Evolutionary conservation across 495 filamentous ascomycete species (phyloP).

Genomic region (Penicillium ochrochloron): DNA sequence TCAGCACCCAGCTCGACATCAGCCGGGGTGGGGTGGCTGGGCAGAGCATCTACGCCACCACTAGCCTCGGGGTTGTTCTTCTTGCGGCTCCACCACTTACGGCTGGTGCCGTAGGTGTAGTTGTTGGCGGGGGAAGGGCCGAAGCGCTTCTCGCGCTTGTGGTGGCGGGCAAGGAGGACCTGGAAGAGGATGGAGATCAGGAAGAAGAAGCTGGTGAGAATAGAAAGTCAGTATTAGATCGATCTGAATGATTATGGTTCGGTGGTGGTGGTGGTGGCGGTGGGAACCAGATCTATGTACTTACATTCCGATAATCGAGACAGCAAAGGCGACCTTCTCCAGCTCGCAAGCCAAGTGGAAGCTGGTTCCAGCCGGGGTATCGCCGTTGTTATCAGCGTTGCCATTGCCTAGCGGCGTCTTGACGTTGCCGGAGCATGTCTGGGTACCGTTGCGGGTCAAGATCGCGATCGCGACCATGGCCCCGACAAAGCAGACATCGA

Average conservation of each 20-base stretch:
- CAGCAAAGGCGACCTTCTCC: constrained; percentile 73
- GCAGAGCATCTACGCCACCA: constrained; percentile 38
- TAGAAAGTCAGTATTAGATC: constrained; percentile 7
- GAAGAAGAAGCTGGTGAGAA: constrained; percentile 63
- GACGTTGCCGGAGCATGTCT: constrained; percentile 64
- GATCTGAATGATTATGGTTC: too few species aligned
- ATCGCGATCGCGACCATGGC: constrained; percentile 79
- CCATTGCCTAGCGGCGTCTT: constrained; percentile 71
- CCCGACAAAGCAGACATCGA: constrained; percentile 82
- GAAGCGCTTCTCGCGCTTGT: constrained; percentile 78
- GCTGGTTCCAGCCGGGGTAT: constrained; percentile 39
- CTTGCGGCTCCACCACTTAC: constrained; percentile 53
- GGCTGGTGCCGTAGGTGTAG: constrained; percentile 72
- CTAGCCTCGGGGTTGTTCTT: constrained; percentile 44
- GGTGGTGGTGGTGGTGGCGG: background rate
- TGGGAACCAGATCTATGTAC: constrained; percentile 32
- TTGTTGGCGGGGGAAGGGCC: constrained; percentile 77
- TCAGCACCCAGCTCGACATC: constrained; percentile 42
- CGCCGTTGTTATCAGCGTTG: constrained; percentile 40
- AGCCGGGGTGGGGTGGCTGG: constrained; percentile 40
- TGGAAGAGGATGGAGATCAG: constrained; percentile 66
- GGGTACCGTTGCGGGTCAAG: constrained; percentile 66
- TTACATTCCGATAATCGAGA: constrained; percentile 79
- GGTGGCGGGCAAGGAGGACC: constrained; percentile 66
- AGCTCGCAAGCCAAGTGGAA: constrained; percentile 67